phyloP scores from a whole-genome alignment of 2,329 filamentous ascomycete genomes.

The Davidsoniella australis region DNA sequence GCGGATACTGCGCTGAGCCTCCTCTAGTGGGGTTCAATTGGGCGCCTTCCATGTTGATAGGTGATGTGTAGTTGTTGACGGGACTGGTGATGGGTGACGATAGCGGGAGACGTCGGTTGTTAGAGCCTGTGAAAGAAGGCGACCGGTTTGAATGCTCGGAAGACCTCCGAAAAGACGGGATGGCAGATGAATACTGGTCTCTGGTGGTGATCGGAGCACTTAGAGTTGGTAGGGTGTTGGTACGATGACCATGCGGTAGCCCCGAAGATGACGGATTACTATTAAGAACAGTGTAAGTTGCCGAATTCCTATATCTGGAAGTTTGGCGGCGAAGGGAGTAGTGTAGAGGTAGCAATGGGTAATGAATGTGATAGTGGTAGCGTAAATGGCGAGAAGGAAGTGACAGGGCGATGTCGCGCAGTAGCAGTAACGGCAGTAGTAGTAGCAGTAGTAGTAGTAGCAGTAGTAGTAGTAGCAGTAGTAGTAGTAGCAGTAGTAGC shows the following conservation, averaged over 20 bases:
- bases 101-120: constrained; percentile 32
- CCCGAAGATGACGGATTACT: constrained; percentile 34
- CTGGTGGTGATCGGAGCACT: constrained; percentile 30
- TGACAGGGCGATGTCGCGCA: no score
- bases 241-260: constrained; percentile 41
- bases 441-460: no score
- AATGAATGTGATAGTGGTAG: no score
- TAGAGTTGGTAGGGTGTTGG: constrained; percentile 34
- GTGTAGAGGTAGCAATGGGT: no score
- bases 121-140: constrained; percentile 29
- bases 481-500: no score
- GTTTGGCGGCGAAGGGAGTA: no score
- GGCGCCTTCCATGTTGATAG: constrained; percentile 32
- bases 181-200: constrained; percentile 35
- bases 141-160: constrained; percentile 34
- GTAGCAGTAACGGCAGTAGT: no score
- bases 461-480: no score
- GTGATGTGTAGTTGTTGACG: constrained; percentile 26
- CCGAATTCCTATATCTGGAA: no score
- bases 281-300: no score
- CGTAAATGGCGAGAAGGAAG: no score
- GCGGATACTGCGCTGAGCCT: constrained; percentile 30
- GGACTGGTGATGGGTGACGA: constrained; percentile 34
- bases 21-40: constrained; percentile 23
- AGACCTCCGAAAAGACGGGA: constrained; percentile 32